phyloP scores from a whole-genome alignment of 805 yeast genomes.

The Candida bentonensis region DNA sequence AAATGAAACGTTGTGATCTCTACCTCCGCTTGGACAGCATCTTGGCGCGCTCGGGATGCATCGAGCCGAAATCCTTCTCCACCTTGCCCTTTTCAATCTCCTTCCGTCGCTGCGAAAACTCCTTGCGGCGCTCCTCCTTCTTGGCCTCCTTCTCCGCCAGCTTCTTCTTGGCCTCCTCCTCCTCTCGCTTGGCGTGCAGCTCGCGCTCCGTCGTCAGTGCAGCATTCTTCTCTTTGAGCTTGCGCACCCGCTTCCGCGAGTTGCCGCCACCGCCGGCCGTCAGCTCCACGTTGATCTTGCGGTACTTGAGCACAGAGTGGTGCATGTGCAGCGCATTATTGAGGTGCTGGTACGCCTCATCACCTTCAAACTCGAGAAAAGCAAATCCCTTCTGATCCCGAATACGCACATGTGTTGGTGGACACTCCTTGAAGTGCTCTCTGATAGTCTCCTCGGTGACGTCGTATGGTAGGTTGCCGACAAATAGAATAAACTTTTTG shows the following conservation, averaged over 20 bases:
- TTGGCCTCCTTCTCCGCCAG: slow-evolving; percentile 1
- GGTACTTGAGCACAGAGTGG: slow-evolving; percentile 49
- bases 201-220: slow-evolving; percentile 58
- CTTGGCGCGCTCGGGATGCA: slow-evolving; percentile 5
- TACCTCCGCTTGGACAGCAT: neutral
- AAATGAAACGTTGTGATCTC: neutral
- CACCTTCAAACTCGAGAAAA: slow-evolving; percentile 65
- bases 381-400: slow-evolving; percentile 74
- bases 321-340: slow-evolving; percentile 77
- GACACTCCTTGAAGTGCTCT: slow-evolving; percentile 54
- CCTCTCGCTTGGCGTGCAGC: slow-evolving; percentile 38
- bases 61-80: slow-evolving; percentile 2
- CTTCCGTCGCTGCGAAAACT: slow-evolving; percentile 3
- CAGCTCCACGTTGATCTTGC: slow-evolving; percentile 87
- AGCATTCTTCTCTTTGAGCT: slow-evolving; percentile 67
- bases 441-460: slow-evolving; percentile 46
- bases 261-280: slow-evolving; percentile 99
- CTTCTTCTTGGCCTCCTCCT: slow-evolving; percentile 20
- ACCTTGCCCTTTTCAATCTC: neutral
- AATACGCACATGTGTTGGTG: slow-evolving; percentile 62
- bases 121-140: slow-evolving; percentile 3
- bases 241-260: slow-evolving; percentile 40
- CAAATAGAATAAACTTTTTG: slow-evolving; percentile 67
- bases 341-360: slow-evolving; percentile 62
- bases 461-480: slow-evolving; percentile 79